These are phyloP conservation scores for Cajanus cajan DNA, from an alignment of 306 rosid genomes.

Conservation along the genomic window DNA sequence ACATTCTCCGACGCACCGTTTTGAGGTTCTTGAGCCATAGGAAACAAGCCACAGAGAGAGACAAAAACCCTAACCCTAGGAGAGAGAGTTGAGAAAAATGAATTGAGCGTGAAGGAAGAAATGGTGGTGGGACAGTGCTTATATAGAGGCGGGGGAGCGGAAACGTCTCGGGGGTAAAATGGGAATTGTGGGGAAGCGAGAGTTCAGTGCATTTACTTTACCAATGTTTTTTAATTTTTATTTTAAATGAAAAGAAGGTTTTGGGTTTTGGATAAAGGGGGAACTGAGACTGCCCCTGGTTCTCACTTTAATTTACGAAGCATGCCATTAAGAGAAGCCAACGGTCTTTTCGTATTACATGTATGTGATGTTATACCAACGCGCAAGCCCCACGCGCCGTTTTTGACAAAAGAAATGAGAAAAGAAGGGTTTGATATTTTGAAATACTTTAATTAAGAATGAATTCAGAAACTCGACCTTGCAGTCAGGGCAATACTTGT, in stretches of 20 bases:
- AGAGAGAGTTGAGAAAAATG: constrained; percentile 39
- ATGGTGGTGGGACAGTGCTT: constrained; percentile 31
- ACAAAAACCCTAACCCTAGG: constrained; percentile 48
- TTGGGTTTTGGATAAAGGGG: constrained; percentile 10
- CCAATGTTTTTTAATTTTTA: not conserved
- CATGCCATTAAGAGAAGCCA: not conserved
- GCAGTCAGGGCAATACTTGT: too few relatives aligned
- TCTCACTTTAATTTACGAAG: constrained; percentile 1
- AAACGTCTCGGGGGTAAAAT: constrained; percentile 50
- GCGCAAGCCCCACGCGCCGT: not conserved
- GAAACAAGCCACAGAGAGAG: not conserved
- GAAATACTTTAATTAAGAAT: too few relatives aligned
- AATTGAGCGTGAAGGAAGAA: constrained; percentile 30
- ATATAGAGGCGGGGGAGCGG: constrained; percentile 59
- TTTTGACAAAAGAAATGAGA: not conserved
- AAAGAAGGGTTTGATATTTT: too few relatives aligned
- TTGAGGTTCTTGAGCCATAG: constrained; percentile 65
- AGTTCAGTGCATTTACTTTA: not conserved
- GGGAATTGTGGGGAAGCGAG: not conserved
- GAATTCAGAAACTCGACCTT: too few relatives aligned
- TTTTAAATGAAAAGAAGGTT: not conserved
- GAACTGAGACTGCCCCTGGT: not conserved
- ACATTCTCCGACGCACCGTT: constrained; percentile 55
- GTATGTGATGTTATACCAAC: not conserved
- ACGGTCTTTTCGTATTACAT: constrained; percentile 5